Base-by-base conservation (phyloP, 2,329 filamentous ascomycete species). In the Venturia asperata region DNA sequence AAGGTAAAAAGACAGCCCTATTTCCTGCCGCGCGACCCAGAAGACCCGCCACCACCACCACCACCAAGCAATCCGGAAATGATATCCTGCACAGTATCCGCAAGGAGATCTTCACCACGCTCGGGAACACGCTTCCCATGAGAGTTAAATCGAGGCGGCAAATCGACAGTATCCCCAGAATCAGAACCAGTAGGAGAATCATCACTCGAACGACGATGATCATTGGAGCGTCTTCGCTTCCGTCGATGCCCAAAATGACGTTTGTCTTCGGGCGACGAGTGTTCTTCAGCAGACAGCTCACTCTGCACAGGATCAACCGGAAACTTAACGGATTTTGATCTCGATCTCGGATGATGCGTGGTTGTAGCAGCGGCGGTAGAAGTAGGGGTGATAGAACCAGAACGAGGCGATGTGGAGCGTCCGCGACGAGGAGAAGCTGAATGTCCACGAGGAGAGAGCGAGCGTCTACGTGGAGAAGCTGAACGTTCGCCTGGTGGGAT, bases 311-410 rank as follows among this genome's bases (percentile, higher is more conserved):
- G 71, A 17, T 71, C 71, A 61, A 76, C 68, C 66, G 77, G 71
- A 64, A 77, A 77, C 62, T 77, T 71, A n/a, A 77, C 76, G n/a
- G 69, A 64, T 60, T 68, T 69, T 11, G 60, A 49, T n/a, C 24
- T 55, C n/a, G 41, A 34, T 24, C 39, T 43, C 24, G 21, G 21
- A n/a, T 27, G 39, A n/a, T 61, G 39, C 34, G 5, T 60, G 21
- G 65, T 43, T 34, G 37, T 62, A 27, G 42, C 24, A 11, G 27
- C 37, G 15, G 1, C 67, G 15, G 68, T 64, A 30, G 69, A 68
- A 15, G 68, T 52, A 42, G 68, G 64, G 63, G 47, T 21, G 19
- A 37, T 55, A 15, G 45, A 21, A 27, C 63, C 30, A 43, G 62
- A 61, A 61, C 60, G 60, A 15, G 39, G 37, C 42, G 60, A 61